phyloP scores from a whole-genome alignment of 352 stramenopile genomes.

The Phytophthora crassamura region DNA sequence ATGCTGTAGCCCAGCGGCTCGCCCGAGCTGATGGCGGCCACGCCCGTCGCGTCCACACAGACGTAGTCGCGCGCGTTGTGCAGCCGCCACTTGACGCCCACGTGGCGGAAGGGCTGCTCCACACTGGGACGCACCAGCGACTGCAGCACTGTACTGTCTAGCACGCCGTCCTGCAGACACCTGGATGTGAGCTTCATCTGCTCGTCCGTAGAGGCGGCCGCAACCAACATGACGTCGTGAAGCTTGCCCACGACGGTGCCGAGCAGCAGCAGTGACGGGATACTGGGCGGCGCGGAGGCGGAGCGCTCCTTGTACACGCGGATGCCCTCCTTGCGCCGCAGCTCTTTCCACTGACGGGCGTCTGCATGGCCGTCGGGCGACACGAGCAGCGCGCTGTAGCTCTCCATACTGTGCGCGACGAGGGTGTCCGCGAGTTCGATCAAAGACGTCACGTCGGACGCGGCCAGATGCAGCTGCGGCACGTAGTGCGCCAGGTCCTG shows the following conservation, averaged over 20 bases:
- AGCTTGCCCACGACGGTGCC: constrained; percentile 30
- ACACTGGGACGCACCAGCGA: constrained; percentile 46
- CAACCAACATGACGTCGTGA: constrained; percentile 42
- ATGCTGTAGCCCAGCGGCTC: constrained; percentile 42
- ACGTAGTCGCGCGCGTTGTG: constrained; percentile 61
- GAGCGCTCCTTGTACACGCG: constrained; percentile 37
- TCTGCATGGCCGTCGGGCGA: constrained; percentile 27
- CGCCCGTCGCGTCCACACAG: constrained; percentile 43
- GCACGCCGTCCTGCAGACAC: constrained; percentile 48
- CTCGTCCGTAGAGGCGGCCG: constrained; percentile 37
- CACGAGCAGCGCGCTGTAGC: constrained; percentile 25
- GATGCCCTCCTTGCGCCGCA: constrained; percentile 38
- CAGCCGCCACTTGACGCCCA: constrained; percentile 68
- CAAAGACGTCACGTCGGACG: constrained; percentile 33
- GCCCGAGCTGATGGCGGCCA: constrained; percentile 18
- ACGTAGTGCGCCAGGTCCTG: constrained; percentile 22
- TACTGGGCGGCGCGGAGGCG: constrained; percentile 12
- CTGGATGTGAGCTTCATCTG: constrained; percentile 59
- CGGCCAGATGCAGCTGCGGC: constrained; percentile 23
- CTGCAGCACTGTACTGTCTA: constrained; percentile 63
- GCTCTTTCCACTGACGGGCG: constrained; percentile 37
- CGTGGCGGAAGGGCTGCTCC: constrained; percentile 57
- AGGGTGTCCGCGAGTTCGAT: constrained; percentile 32
- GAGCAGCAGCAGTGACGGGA: constrained; percentile 41
- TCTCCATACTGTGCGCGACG: constrained; percentile 39